Evolutionary conservation across 2,329 filamentous ascomycete species (phyloP), one percentile per base, ranked within the genome.

Genomic region (Stemphylium vesicarium): DNA sequence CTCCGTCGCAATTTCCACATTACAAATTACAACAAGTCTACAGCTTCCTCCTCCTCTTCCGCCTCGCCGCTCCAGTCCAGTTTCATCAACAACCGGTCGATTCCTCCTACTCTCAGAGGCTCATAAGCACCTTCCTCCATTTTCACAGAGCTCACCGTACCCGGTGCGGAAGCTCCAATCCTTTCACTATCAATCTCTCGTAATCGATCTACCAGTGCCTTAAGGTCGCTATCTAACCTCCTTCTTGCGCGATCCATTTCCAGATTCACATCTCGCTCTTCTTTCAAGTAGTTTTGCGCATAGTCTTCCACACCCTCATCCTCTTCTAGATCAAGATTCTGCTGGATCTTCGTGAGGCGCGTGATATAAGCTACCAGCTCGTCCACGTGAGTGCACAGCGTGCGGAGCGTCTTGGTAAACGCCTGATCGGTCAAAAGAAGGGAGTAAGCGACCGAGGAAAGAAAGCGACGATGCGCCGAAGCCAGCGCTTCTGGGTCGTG

Each of bases 61-160:
- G 73, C 71, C 12, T 62, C 65, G 9, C 55, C 69, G n/a, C 75
- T 75, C 73, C 84, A 86, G 62, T 96, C 92, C 65, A 97, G 79
- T 79, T 96, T 96, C 91, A 96, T 96, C 71, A 97, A 75, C 70
- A 97, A 76, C 54, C 90, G 82, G 77, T 96, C 92, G 40, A 97
- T 86, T 1, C 92, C 90, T 0, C 91, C 91, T 3, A 91, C 85
- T 56, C 89, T 86, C 58, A 85, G 83, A 1, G 91, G 89, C 26
- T 88, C 81, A 72, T 91, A 96, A 0, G 79, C 81, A 35, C 79
- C 78, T 29, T 83, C 80, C 11, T 67, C 64, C 48, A 63, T 40
- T 31, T 60, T 37, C 39, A 44, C 49, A 33, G 51, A 42, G 39
- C 48, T 60, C 10, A 33, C 49, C 4, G 65, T 50, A 2, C 55